Base-by-base conservation (phyloP, 2,329 filamentous ascomycete genomes). In the Beauveria sp. region DNA sequence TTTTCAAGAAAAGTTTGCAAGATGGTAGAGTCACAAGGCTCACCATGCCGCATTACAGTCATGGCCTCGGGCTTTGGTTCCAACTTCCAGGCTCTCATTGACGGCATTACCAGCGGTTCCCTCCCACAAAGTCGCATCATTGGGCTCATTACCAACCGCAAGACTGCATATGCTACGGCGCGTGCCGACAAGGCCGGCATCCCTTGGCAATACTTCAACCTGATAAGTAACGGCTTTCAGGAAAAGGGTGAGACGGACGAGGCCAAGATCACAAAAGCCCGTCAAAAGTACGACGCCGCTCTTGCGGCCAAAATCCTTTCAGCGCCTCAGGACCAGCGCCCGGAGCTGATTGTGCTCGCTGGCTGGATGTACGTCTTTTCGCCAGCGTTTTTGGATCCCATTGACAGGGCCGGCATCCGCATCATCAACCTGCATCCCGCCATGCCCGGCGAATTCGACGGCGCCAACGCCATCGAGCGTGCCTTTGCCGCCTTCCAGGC, bases 311-410 rank as follows among this genome's bases (percentile, higher is more conserved):
- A 87, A 63, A 81, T 96, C 58, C 77, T 93, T 26, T 64, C 67
- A 8, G 61, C 60, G 18, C 22, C 34, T 1, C 66, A 69, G 3
- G 72, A 75, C 5, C 82, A 88, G 65, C 74, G 74, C 62, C 91
- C 91, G 0, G 84, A 93, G 60, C 74, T 96, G 60, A 85, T 96
- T 54, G 87, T 95, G 9, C 89, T 92, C 66, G 87, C 90, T 3
- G 91, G 92, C 2, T 96, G 90, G 82, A 96, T 96, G 91, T 87
- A 95, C 72, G 87, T 96, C 62, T 82, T 96, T 54, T 86, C 86
- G 0, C 78, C 79, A 2, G 76, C 79, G 1, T 95, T 96, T 71
- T 77, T 96, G 53, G 79, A 82, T 9, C 89, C 90, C 2, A 70
- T 96, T 8, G 80, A 83, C 40, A 76, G 73, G 14, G 83, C 79